phyloP scores from a whole-genome alignment of 83 land plant genomes.

The Picea mariana region DNA sequence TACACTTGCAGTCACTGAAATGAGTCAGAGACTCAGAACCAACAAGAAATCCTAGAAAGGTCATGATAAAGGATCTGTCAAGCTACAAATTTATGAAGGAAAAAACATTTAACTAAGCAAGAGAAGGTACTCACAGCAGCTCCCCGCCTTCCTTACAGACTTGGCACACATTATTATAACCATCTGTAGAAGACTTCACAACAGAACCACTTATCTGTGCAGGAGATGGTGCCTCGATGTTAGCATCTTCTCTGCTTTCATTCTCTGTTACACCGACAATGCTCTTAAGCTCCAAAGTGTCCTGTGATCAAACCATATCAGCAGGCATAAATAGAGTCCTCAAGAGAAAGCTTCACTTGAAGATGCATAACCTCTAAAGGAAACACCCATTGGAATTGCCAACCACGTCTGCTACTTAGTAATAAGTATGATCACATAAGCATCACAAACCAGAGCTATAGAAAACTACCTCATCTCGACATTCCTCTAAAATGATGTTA shows the following conservation, averaged over 20 bases:
- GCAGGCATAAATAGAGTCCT: neutral
- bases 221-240: neutral
- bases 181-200: neutral
- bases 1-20: neutral
- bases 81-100: neutral
- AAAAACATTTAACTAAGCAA: neutral
- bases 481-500: neutral
- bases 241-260: neutral
- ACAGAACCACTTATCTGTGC: neutral
- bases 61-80: neutral
- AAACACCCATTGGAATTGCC: neutral
- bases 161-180: neutral
- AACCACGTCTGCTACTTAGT: neutral
- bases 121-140: neutral
- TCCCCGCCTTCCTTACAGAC: neutral
- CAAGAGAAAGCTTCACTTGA: neutral
- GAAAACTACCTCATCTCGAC: slow-evolving; percentile 4
- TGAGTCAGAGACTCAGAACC: neutral
- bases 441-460: neutral
- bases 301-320: neutral
- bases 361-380: neutral
- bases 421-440: neutral
- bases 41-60: neutral
- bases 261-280: neutral
- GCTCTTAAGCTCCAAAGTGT: neutral